Percentiles rank a stretch among this genome's conserved stretches.
phyloP scores from a whole-genome alignment of 2,329 filamentous ascomycete genomes.

The Xylaria polymorpha region DNA sequence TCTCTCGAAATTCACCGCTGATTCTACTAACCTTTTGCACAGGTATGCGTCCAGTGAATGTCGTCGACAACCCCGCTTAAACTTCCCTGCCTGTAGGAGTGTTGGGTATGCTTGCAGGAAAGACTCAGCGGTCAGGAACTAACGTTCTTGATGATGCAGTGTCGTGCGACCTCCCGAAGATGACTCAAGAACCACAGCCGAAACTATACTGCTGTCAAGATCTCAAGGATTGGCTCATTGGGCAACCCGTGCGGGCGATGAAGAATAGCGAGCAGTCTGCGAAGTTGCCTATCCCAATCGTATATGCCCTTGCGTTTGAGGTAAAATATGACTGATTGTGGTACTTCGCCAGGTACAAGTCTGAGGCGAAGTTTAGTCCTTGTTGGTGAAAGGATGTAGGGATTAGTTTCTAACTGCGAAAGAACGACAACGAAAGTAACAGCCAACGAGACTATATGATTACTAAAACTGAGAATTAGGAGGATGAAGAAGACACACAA shows the following conservation, averaged over 20 bases:
- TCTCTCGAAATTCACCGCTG: slow-evolving; percentile 45
- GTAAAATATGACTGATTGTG: slow-evolving; percentile 12
- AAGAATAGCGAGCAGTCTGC: slow-evolving; percentile 18
- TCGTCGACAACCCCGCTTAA: slow-evolving; percentile 45
- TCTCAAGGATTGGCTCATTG: slow-evolving; percentile 38
- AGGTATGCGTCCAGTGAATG: slow-evolving; percentile 39
- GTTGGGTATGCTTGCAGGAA: slow-evolving; percentile 50
- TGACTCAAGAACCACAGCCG: slow-evolving; percentile 47
- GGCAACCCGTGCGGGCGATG: slow-evolving; percentile 16
- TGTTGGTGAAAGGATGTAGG: slow-evolving; percentile 1
- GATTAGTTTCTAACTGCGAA: slow-evolving; percentile 9
- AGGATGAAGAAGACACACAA: slow-evolving; percentile 31
- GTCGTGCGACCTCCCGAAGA: slow-evolving; percentile 50
- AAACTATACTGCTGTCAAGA: slow-evolving; percentile 36
- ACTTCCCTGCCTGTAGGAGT: slow-evolving; percentile 35
- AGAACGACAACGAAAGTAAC: slow-evolving; percentile 13
- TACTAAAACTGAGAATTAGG: slow-evolving; percentile 19
- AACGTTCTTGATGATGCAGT: slow-evolving; percentile 49
- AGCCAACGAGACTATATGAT: slow-evolving; percentile 23
- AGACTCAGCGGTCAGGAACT: slow-evolving; percentile 48
- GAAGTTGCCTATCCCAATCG: slow-evolving; percentile 5
- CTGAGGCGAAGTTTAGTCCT: slow-evolving; percentile 13
- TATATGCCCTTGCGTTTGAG: slow-evolving; percentile 26
- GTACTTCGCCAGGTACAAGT: slow-evolving; percentile 17
- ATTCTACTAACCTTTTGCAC: slow-evolving; percentile 43